Evolutionary conservation across 768 basidiomycete genomes (phyloP).

Genomic region (Solioccasus polychromus): DNA sequence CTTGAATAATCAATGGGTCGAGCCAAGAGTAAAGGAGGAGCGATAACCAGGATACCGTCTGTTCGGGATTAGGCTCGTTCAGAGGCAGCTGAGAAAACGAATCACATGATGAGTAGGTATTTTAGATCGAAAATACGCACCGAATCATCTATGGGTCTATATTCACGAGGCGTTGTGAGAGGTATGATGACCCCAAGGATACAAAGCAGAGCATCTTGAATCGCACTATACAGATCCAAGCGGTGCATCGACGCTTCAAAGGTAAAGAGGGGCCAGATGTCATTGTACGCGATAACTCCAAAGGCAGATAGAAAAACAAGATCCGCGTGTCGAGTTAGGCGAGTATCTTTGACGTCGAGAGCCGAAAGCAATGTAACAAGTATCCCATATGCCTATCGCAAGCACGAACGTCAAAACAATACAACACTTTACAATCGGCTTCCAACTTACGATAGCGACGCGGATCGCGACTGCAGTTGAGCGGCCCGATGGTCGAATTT

Average conservation of each 20-base stretch:
- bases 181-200: slow-evolving; percentile 8
- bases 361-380: slow-evolving; percentile 4
- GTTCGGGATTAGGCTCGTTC: slow-evolving; percentile 34
- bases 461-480: not conserved
- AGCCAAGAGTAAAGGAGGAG: slow-evolving; percentile 48
- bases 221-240: not conserved
- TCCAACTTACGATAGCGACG: slow-evolving; percentile 4
- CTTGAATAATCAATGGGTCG: slow-evolving; percentile 45
- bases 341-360: not conserved
- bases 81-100: not conserved
- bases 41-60: slow-evolving; percentile 36
- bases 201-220: not conserved
- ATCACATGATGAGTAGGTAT: slow-evolving; percentile 4
- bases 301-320: slow-evolving; percentile 2
- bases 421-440: not conserved
- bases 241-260: not conserved
- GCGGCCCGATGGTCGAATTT: not conserved
- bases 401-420: not conserved
- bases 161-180: slow-evolving; percentile 2
- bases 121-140: not conserved
- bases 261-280: slow-evolving; percentile 11
- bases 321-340: slow-evolving; percentile 15
- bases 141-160: not conserved
- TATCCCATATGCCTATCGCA: slow-evolving; percentile 5
- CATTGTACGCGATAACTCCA: not conserved